phyloP scores from a whole-genome alignment of 768 basidiomycete species.

The Termitomyces sp. region DNA sequence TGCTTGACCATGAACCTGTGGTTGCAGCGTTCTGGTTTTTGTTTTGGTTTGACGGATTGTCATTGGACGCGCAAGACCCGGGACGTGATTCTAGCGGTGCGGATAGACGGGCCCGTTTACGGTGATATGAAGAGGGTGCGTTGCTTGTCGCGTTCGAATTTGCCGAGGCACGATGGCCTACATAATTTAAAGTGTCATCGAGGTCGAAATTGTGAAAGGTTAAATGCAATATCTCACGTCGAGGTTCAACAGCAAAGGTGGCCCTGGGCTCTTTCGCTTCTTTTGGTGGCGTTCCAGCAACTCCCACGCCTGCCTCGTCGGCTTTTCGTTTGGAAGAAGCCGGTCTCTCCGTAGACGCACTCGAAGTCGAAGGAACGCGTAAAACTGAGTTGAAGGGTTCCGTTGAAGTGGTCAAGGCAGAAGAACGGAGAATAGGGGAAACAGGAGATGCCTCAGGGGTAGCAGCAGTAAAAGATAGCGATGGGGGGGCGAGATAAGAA shows the following conservation, averaged over 20 bases:
- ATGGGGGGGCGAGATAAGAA: conserved; percentile 30
- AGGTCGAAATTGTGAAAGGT: conserved; percentile 10
- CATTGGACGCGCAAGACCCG: conserved; percentile 26
- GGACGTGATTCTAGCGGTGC: conserved; percentile 30
- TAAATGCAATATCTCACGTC: conserved; percentile 40
- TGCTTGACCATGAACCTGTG: conserved; percentile 42
- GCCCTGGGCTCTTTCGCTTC: conserved; percentile 43
- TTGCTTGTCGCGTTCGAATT: conserved; percentile 29
- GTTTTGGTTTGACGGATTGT: conserved; percentile 15
- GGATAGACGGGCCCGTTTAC: conserved; percentile 64
- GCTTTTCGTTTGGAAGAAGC: conserved; percentile 57
- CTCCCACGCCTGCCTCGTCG: conserved; percentile 55
- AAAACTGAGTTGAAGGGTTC: conserved; percentile 23
- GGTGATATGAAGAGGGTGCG: conserved; percentile 68
- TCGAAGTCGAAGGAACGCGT: conserved; percentile 21
- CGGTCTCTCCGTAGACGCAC: conserved; percentile 24
- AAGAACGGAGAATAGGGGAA: conserved; percentile 18
- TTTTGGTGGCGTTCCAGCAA: conserved; percentile 56
- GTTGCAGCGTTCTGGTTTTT: conserved; percentile 30
- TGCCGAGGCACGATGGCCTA: conserved; percentile 49
- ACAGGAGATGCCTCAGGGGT: conserved; percentile 35
- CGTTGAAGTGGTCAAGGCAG: conserved; percentile 21
- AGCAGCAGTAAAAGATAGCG: conserved; percentile 32
- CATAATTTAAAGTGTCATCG: conserved; percentile 8
- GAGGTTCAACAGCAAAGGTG: conserved; percentile 59